Conservation (phyloP, 257 asterid genomes). For the Nicotiana undulata region DNA sequence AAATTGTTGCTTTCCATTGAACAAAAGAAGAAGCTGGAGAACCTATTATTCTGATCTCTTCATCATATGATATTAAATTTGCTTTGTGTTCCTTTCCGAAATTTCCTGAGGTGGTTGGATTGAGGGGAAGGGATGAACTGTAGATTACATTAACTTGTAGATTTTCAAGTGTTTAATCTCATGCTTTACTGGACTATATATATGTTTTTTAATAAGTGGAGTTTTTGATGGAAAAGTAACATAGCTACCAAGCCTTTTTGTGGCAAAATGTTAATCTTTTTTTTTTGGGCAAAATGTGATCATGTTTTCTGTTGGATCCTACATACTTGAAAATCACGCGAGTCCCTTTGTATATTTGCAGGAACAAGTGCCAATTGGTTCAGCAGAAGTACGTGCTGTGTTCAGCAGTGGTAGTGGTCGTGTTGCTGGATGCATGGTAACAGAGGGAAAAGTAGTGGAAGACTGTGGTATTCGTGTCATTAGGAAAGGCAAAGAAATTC, state of each 20-base stretch:
- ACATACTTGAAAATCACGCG: neutral
- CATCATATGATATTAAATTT: neutral
- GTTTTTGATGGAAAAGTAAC: neutral
- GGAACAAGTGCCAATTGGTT: constrained; percentile 88
- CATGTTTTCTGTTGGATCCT: neutral
- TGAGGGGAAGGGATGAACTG: neutral
- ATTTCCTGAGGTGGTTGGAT: neutral
- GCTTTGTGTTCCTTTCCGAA: neutral
- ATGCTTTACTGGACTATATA: neutral
- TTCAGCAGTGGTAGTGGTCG: constrained; percentile 97
- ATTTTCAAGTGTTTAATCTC: neutral
- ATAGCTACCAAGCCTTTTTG: neutral
- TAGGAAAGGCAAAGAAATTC: constrained; percentile 71
- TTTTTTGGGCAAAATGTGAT: neutral
- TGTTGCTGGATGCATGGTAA: constrained; percentile 97
- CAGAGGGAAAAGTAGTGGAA: constrained; percentile 80
- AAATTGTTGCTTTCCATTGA: neutral
- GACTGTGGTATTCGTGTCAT: constrained; percentile 79
- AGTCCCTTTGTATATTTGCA: constrained; percentile 19
- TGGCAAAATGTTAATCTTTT: neutral
- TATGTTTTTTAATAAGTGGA: neutral
- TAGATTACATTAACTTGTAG: neutral
- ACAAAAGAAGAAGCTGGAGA: neutral
- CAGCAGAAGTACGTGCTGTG: constrained; percentile 87
- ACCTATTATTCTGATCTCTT: neutral